Conservation (phyloP, 1,139 yeast species). For the Magnusiomyces clavatus region DNA sequence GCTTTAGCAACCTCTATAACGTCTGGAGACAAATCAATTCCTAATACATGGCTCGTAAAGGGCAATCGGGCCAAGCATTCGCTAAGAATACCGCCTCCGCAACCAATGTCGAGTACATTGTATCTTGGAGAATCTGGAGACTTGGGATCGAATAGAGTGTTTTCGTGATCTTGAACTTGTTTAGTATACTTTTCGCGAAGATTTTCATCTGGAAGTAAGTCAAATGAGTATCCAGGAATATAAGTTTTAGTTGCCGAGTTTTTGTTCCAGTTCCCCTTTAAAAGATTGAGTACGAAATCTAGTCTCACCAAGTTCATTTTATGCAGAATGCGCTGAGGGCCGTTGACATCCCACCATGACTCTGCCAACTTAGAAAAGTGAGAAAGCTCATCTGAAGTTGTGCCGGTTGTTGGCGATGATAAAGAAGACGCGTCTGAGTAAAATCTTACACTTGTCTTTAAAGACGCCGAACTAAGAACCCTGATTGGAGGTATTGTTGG, state of each 20-base stretch:
- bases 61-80: constrained; percentile 80
- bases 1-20: constrained; percentile 71
- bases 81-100: constrained; percentile 92
- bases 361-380: constrained; percentile 84
- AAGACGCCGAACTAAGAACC: too few species aligned
- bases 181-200: constrained; percentile 3
- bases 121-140: constrained; percentile 26
- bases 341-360: constrained; percentile 94
- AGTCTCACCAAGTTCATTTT: constrained; percentile 86
- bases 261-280: constrained; percentile 37
- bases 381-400: constrained; percentile 46
- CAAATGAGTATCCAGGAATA: constrained; percentile 70
- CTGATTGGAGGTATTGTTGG: too few species aligned
- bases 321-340: constrained; percentile 88
- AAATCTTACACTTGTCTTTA: too few species aligned
- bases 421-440: too few species aligned
- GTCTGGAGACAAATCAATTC: constrained; percentile 78
- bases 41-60: constrained; percentile 48
- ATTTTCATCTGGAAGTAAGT: constrained; percentile 46
- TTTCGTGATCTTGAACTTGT: constrained; percentile 10
- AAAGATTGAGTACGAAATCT: constrained; percentile 69
- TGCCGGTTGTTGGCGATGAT: constrained; percentile 8
- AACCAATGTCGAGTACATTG: constrained; percentile 78
- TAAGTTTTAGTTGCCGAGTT: constrained; percentile 34
- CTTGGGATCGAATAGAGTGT: constrained; percentile 16